These are phyloP conservation scores for Ophiocordyceps australis DNA, from an alignment of 2,329 filamentous ascomycete species.

Conservation along the genomic window DNA sequence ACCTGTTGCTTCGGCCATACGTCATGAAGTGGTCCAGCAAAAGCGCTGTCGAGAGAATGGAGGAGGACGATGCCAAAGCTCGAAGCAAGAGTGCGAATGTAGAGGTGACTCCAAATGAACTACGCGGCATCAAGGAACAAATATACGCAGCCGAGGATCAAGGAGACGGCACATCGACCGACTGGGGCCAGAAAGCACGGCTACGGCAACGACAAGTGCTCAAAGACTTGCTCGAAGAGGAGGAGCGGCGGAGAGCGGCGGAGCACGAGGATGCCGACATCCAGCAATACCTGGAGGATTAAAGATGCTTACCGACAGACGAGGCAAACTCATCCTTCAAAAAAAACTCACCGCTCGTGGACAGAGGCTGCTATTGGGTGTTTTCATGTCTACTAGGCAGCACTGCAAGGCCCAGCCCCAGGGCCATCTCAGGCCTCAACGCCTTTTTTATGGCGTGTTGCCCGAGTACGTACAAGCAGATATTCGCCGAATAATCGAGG, in stretches of 20 bases:
- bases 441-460: no score
- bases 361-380: no score
- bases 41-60: conserved; percentile 44
- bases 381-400: no score
- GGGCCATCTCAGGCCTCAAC: no score
- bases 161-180: conserved; percentile 25
- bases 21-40: conserved; percentile 48
- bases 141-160: conserved; percentile 29
- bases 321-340: no score
- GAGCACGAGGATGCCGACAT: conserved; percentile 61
- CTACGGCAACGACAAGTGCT: conserved; percentile 50
- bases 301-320: no score
- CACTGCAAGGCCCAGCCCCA: no score
- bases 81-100: conserved; percentile 8
- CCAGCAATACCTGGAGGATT: conserved; percentile 46
- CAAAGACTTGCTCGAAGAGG: conserved; percentile 45
- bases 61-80: conserved; percentile 32
- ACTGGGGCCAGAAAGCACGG: conserved; percentile 55
- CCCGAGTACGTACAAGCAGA: no score
- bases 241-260: conserved; percentile 39
- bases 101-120: conserved; percentile 44
- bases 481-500: no score
- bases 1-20: conserved; percentile 57
- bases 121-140: conserved; percentile 37
- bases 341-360: no score